Evolutionary conservation across 2,329 filamentous ascomycete genomes (phyloP).

Genomic region (Huntiella savannae): DNA sequence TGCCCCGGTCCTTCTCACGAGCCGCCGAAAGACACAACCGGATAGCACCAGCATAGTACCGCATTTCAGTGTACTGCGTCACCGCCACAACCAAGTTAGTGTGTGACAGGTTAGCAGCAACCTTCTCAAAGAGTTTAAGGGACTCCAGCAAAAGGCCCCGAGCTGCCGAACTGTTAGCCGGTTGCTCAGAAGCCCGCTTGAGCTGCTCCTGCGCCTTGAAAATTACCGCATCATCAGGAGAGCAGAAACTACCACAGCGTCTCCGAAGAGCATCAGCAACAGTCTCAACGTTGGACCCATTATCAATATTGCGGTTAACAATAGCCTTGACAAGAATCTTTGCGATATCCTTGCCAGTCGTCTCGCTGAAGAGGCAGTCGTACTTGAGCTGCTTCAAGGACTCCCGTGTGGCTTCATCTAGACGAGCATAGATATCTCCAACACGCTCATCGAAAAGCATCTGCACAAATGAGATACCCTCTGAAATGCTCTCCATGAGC

Average conservation of each 20-base stretch:
- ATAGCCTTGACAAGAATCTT: slow-evolving; percentile 94
- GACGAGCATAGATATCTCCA: slow-evolving; percentile 62
- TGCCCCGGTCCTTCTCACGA: slow-evolving; percentile 67
- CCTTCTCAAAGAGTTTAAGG: slow-evolving; percentile 69
- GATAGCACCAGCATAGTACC: slow-evolving; percentile 89
- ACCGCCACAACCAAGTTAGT: slow-evolving; percentile 65
- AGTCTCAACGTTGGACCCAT: slow-evolving; percentile 91
- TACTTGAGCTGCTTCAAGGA: slow-evolving; percentile 64
- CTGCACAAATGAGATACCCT: slow-evolving; percentile 88
- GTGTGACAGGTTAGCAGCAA: slow-evolving; percentile 63
- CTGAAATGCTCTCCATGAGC: slow-evolving; percentile 76
- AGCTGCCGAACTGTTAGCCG: slow-evolving; percentile 53
- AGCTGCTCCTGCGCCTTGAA: slow-evolving; percentile 96
- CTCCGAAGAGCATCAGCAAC: slow-evolving; percentile 86
- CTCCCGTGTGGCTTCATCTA: slow-evolving; percentile 51
- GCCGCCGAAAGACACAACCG: slow-evolving; percentile 72
- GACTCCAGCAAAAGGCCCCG: slow-evolving; percentile 75
- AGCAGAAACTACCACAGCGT: slow-evolving; percentile 92
- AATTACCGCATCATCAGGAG: slow-evolving; percentile 87
- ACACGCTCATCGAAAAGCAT: slow-evolving; percentile 90
- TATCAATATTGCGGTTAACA: slow-evolving; percentile 92
- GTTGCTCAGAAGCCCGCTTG: slow-evolving; percentile 68
- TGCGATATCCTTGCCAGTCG: slow-evolving; percentile 67
- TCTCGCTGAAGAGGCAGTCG: slow-evolving; percentile 66
- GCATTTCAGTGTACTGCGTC: slow-evolving; percentile 57